Evolutionary conservation across 805 yeast genomes (phyloP), one percentile per base, ranked within the genome.

Genomic region (Kodamaea jinghongensis): DNA sequence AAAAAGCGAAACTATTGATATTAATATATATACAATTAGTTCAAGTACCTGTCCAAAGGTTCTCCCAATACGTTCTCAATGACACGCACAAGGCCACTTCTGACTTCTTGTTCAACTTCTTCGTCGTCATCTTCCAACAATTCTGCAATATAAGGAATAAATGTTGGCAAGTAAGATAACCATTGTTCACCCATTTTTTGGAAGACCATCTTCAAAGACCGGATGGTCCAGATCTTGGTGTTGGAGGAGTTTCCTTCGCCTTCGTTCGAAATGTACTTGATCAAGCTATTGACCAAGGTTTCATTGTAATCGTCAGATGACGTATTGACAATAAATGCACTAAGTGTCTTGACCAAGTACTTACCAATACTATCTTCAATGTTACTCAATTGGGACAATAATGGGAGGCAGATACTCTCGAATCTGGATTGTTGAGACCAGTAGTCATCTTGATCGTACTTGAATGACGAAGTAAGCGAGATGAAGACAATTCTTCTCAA

Each of bases 121-220:
- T 93, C 99, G 47, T 90, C 95, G 44, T 93, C 98, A 58, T 90
- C 98, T 57, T 93, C 99, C 46, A 93, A 72, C 42, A 93, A 67
- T 65, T 93, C 99, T 6, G 98, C 96, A 60, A 93, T 87, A 44
- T 87, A 76, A 25, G 99, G 99, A 46, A 93, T 96, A 51, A 93
- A 75, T 57, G 90, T 96, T 16, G 99, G 99, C 52, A 93, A 72
- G 69, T 86, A 74, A 25, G 83, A 70, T 48, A 93, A 74, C 99
- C 98, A 93, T 59, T 82, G 87, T 54, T 93, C 98, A 40, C 98
- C 97, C 52, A 89, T 83, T 69, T 86, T 86, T 49, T 86, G 85
- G 73, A 89, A 93, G 23, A 93, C 79, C 17, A 80, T 71, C 61
- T 86, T 87, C 59, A 93, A 74, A 2, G 86, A 71, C 58, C 83